Conservation (phyloP, 225 moss, liverwort and hornwort species). For the Anthoceros angustus region DNA sequence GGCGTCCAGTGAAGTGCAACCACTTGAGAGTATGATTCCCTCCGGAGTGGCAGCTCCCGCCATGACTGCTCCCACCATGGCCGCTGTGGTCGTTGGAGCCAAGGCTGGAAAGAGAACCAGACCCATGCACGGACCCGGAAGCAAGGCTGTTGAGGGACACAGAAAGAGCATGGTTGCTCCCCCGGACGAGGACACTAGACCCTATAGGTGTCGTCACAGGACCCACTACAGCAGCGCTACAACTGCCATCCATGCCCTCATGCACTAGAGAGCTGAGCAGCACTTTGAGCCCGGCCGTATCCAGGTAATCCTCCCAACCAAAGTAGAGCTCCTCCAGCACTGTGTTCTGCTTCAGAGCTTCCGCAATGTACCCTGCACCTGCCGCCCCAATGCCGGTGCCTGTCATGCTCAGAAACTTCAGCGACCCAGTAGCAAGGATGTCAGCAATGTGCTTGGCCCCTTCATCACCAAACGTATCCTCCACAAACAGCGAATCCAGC, state of each 20-base stretch:
- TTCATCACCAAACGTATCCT: background rate
- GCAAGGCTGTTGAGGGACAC: background rate
- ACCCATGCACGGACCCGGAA: background rate
- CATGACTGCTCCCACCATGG: background rate
- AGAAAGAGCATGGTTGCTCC: background rate
- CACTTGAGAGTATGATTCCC: background rate
- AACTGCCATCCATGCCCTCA: background rate
- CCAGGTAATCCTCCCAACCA: constrained; percentile 3
- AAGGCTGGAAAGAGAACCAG: background rate
- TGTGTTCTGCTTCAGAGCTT: background rate
- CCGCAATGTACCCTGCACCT: background rate
- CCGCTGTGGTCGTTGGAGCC: background rate
- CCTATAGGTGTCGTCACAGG: background rate
- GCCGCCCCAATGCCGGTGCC: background rate
- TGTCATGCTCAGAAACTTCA: constrained; percentile 1
- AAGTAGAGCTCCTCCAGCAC: background rate
- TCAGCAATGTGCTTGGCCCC: background rate
- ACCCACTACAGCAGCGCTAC: background rate
- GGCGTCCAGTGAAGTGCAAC: constrained; percentile 3
- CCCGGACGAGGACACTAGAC: background rate
- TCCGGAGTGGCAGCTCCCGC: background rate
- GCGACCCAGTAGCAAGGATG: background rate
- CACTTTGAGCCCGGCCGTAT: background rate
- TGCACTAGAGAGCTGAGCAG: background rate
- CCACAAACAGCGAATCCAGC: background rate